These are phyloP conservation scores for Candolleomyces aberdarensis DNA, from an alignment of 768 basidiomycete species.

Conservation along the genomic window DNA sequence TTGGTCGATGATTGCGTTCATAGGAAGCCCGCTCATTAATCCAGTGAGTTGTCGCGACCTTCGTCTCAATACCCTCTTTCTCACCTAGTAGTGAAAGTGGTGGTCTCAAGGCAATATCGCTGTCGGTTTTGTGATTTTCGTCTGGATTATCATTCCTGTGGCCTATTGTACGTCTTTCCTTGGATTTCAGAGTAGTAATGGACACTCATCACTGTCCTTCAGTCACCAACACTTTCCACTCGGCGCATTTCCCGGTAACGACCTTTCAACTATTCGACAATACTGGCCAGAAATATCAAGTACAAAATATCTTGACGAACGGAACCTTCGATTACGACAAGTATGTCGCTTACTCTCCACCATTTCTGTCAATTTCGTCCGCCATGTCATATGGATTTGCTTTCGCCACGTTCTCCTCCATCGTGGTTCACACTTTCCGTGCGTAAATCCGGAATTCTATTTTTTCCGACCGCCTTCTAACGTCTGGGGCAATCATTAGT, in stretches of 20 bases:
- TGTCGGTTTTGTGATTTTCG: slow-evolving; percentile 57
- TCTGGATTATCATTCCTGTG: slow-evolving; percentile 75
- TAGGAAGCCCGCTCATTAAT: slow-evolving; percentile 74
- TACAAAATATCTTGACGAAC: slow-evolving; percentile 54
- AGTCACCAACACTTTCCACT: slow-evolving; percentile 72
- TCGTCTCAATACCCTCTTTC: slow-evolving; percentile 3
- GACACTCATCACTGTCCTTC: slow-evolving; percentile 1
- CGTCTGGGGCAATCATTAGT: slow-evolving; percentile 25
- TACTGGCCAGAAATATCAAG: slow-evolving; percentile 65
- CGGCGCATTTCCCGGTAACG: slow-evolving; percentile 76
- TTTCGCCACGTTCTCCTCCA: slow-evolving; percentile 70
- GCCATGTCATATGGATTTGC: slow-evolving; percentile 56
- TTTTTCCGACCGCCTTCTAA: background rate
- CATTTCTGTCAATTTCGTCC: slow-evolving; percentile 66
- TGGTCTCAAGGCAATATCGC: slow-evolving; percentile 79
- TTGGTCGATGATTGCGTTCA: slow-evolving; percentile 77
- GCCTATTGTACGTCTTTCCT: slow-evolving; percentile 56
- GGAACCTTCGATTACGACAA: slow-evolving; percentile 61
- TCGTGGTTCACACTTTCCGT: slow-evolving; percentile 69
- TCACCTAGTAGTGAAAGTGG: slow-evolving; percentile 47
- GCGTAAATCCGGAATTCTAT: slow-evolving; percentile 10
- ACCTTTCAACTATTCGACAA: slow-evolving; percentile 65
- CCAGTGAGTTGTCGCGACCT: slow-evolving; percentile 50
- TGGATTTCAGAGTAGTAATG: background rate
- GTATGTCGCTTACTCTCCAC: slow-evolving; percentile 78